phyloP scores from a whole-genome alignment of 2,329 filamentous ascomycete species.

The Epichloe elymi region DNA sequence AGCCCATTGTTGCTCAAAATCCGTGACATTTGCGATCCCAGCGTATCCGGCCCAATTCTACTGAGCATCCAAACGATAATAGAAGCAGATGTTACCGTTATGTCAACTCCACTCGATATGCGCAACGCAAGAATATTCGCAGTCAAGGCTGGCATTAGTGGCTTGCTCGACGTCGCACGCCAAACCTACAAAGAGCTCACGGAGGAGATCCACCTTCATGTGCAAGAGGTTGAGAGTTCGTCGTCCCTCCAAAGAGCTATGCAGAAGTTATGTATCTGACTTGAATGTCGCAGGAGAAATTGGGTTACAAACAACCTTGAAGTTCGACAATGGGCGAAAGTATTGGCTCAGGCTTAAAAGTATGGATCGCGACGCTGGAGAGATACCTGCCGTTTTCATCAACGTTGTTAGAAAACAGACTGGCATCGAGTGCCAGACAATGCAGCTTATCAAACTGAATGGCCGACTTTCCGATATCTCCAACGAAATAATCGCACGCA shows the following conservation, averaged over 20 bases:
- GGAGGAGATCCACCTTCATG: slow-evolving; percentile 59
- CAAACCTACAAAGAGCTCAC: slow-evolving; percentile 84
- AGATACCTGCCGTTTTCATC: slow-evolving; percentile 58
- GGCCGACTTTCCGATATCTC: slow-evolving; percentile 66
- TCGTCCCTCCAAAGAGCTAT: not conserved
- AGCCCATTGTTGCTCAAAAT: slow-evolving; percentile 55
- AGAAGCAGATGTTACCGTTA: slow-evolving; percentile 69
- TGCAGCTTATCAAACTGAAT: slow-evolving; percentile 72
- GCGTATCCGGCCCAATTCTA: slow-evolving; percentile 46
- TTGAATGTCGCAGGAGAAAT: slow-evolving; percentile 32
- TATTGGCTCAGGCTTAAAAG: slow-evolving; percentile 62
- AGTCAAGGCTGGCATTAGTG: slow-evolving; percentile 72
- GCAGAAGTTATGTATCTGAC: not conserved
- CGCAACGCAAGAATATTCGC: slow-evolving; percentile 86
- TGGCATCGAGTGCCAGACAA: slow-evolving; percentile 76
- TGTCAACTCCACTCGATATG: slow-evolving; percentile 67
- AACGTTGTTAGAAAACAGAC: slow-evolving; percentile 62
- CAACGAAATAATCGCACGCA: slow-evolving; percentile 71
- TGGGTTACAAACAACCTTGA: slow-evolving; percentile 50
- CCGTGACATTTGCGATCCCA: slow-evolving; percentile 53
- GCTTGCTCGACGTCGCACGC: slow-evolving; percentile 75
- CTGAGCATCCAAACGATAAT: slow-evolving; percentile 55
- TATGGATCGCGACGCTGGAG: slow-evolving; percentile 45
- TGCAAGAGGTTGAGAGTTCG: slow-evolving; percentile 53
- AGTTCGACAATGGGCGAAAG: slow-evolving; percentile 63